Base-by-base conservation (phyloP, 1,284 basidiomycete genomes). In the Mycena sp. region DNA sequence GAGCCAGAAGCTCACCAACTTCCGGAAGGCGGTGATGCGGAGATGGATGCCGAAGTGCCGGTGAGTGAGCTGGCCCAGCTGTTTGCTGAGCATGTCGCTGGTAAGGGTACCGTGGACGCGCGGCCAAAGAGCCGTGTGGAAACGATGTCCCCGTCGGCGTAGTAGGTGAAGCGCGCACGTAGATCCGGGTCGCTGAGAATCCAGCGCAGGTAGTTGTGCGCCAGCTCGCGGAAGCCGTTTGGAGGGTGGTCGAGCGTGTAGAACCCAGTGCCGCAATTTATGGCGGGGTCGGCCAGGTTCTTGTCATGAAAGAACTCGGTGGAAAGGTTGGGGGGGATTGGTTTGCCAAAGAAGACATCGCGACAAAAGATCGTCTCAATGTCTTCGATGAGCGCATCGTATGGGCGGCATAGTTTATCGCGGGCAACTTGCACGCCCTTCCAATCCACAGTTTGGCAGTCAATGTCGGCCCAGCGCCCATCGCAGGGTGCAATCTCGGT, bases 381-480 rank as follows among this genome's bases (percentile, higher is more conserved):
- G 17, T 61, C 45, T 32, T n/a, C 3, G 16, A 61, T 55, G 10
- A 53, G 46, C 10, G 21, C 1, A 17, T 61, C 29, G 53, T 61
- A 52, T 4, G 44, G 58, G 12, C 3, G 16, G 26, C 28, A 32
- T 6, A 61, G 25, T 1, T 23, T 25, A 12, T 30, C 26, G 4
- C 32, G 32, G n/a, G 1, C 28, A 16, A 62, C 25, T 14, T 25
- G 11, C 12, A 30, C 12, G 21, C 58, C 57, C 6, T 52, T 51
- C 49, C 58, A 59, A 28, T 51, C 58, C 38, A 59, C 29, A 12
- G 25, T 3, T n/a, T 46, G 21, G 21, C 14, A n/a, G 26, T 44
- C 4, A 28, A 45, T 0, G 16, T 23, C n/a, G 23, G 35, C n/a
- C 58, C 49, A 52, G 19, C 46, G 53, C 25, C 56, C 46, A 14